A percentile compares a stretch with the other conserved stretches of the same genome.
phyloP scores from a whole-genome alignment of 2,329 filamentous ascomycete species.

The Cadophora gregata region DNA sequence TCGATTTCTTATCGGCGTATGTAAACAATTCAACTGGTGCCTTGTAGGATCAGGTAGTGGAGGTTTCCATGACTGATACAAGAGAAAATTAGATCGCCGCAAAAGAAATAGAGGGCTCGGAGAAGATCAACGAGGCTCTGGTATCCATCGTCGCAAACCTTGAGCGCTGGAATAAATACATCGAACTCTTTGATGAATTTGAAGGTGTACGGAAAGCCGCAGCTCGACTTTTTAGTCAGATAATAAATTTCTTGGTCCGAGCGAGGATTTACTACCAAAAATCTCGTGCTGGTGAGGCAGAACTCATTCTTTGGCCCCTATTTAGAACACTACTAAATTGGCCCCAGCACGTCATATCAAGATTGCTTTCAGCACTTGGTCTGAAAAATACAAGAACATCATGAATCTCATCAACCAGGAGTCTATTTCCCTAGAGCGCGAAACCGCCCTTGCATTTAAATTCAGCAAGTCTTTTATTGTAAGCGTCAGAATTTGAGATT shows the following conservation, averaged over 20 bases:
- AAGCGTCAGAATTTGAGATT: not conserved
- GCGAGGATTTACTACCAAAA: slow-evolving; percentile 7
- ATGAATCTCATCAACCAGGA: slow-evolving; percentile 3
- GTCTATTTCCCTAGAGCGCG: not conserved
- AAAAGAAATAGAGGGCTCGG: slow-evolving; percentile 7
- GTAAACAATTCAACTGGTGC: not conserved
- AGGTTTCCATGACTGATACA: not conserved
- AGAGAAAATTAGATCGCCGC: not conserved
- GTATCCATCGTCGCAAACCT: not conserved
- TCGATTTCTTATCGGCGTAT: slow-evolving; percentile 15
- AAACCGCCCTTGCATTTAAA: slow-evolving; percentile 1
- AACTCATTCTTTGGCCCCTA: not conserved
- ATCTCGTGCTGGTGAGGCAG: not conserved
- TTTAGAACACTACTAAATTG: not conserved
- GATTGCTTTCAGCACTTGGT: not conserved
- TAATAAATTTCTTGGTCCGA: slow-evolving; percentile 6
- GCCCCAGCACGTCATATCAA: not conserved
- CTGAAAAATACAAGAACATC: not conserved
- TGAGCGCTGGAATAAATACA: slow-evolving; percentile 5
- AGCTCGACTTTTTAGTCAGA: slow-evolving; percentile 4
- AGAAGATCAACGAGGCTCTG: slow-evolving; percentile 4
- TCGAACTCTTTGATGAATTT: slow-evolving; percentile 7
- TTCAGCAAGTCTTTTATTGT: not conserved
- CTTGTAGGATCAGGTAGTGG: not conserved
- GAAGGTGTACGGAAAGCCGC: not conserved